Evolutionary conservation across 106 monocot species (phyloP), one percentile per base, ranked within the genome.

Genomic region (Apostasia ramifera): DNA sequence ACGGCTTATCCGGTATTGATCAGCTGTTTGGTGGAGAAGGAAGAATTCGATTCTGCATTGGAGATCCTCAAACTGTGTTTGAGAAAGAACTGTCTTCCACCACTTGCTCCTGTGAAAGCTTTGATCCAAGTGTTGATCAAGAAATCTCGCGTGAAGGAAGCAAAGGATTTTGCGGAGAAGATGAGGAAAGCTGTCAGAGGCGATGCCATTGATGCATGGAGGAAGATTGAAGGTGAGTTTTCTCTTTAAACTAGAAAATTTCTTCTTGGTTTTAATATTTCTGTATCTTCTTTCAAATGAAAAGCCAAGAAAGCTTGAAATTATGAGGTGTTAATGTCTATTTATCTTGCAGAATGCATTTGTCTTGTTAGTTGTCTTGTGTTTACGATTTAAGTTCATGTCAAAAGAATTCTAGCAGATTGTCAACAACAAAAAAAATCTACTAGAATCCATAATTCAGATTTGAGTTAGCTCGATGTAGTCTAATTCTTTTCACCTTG

Each of bases 11-110:
- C 40, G 5, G 14, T 71, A 42, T 42, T 92, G 83, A 48, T 85
- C 37, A 47, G 51, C 64, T 60, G 76, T 13, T 79, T 92, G 75
- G 85, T 92, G 8, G 81, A 83, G 71, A 92, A 85, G 40, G 74
- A 70, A 11, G 79, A 81, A 69, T 69, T 79, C 44, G 47, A 8
- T 41, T 54, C 55, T 44, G 88, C 76, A 2, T 46, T 83, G 71
- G 85, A 88, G 68, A 42, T 92, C 42, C 83, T 67, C 61, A 79
- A 81, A 67, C 79, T 85, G 61, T 83, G 85, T 40, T 55, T 81
- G 63, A 40, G 15, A 5, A 88, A 70, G 71, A 88, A 84, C 47
- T 92, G 92, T 85, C 74, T 74, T 1, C 92, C 79, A 1, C 88
- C 92, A 0, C 83, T 88, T 55, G 72, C 73, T 40, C 67, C 70